Conservation (phyloP, 805 yeast species). For the Candida nanaspora region DNA sequence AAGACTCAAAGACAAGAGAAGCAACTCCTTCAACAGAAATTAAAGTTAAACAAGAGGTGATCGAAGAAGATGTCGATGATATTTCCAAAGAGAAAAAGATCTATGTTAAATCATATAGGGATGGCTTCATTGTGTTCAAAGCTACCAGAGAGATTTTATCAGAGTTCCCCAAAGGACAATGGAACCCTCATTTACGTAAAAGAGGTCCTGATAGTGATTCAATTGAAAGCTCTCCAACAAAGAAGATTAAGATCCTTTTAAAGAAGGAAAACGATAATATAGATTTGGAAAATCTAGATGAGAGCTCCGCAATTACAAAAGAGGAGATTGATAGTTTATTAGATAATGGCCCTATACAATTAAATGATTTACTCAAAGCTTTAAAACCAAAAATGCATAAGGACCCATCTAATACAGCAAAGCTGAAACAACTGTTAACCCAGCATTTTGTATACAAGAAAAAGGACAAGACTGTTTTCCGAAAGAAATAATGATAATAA, state of each 20-base stretch:
- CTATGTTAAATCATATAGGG: constrained; percentile 32
- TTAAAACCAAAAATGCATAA: constrained; percentile 56
- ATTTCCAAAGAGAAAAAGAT: constrained; percentile 25
- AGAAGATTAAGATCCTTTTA: constrained; percentile 21
- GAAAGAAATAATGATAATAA: constrained; percentile 10
- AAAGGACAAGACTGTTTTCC: constrained; percentile 17
- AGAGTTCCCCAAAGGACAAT: constrained; percentile 72
- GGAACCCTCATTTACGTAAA: constrained; percentile 62
- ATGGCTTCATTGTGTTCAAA: constrained; percentile 55
- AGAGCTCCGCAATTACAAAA: constrained; percentile 41
- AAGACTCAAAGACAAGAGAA: constrained; percentile 15
- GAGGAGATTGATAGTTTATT: constrained; percentile 66
- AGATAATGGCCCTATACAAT: constrained; percentile 38
- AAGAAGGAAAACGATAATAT: too few relatives aligned
- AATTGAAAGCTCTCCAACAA: constrained; percentile 18
- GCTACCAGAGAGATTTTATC: constrained; percentile 54
- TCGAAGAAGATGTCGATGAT: background rate
- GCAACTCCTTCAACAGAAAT: constrained; percentile 7
- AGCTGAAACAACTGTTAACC: constrained; percentile 38
- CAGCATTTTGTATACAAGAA: constrained; percentile 24
- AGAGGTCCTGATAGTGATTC: constrained; percentile 12
- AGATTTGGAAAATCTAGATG: constrained; percentile 15
- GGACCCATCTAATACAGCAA: constrained; percentile 55
- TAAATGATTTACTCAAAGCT: constrained; percentile 52
- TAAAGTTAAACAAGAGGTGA: constrained; percentile 12